Base-by-base conservation (phyloP, 2,329 filamentous ascomycete genomes). In the Trichoderma sp. region DNA sequence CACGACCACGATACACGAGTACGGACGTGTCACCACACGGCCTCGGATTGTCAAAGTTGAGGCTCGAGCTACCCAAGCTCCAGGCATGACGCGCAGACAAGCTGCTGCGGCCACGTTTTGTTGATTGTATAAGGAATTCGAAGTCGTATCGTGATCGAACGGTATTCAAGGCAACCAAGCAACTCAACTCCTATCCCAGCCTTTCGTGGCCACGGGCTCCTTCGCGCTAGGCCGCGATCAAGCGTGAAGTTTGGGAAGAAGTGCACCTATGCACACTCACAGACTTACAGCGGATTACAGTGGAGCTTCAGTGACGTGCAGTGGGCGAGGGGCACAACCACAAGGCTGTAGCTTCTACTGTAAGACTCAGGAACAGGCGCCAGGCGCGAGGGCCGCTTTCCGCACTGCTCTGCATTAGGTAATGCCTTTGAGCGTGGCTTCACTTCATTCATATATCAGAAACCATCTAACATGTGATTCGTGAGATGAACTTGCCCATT, bases 291-390 rank as follows among this genome's bases (percentile, higher is more conserved):
- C n/a, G 47, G 15, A 30, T 21, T 67, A 28, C 47, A 57, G 51
- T 39, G 51, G 64, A 67, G 64, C 51, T 67, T 67, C 47, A 58
- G 64, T 67, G 64, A 57, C 32, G 47, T 36, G 24, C 64, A 39
- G 64, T 28, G 32, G 21, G 64, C 32, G 64, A 57, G 51, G 51
- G 51, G 51, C 51, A 21, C 30, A 36, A 18, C 21, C 43, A n/a
- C 30, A 53, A 53, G 47, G 47, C 18, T n/a, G 43, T 53, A 53
- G n/a, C 47, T 24, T 24, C 47, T 21, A 53, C 34, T 36, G 34
- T 36, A 51, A 12, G 47, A 12, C 21, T 53, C 21, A 53, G 47
- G 47, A 24, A 53, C 47, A 53, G 5, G 21, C 47, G 47, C 47
- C 47, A 53, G n/a, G 21, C 47, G 47, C 47, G n/a, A 51, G 43